Evolutionary conservation across 2,329 filamentous ascomycete genomes (phyloP), one percentile per base, ranked within the genome.

Genomic region (Sclerotinia borealis): DNA sequence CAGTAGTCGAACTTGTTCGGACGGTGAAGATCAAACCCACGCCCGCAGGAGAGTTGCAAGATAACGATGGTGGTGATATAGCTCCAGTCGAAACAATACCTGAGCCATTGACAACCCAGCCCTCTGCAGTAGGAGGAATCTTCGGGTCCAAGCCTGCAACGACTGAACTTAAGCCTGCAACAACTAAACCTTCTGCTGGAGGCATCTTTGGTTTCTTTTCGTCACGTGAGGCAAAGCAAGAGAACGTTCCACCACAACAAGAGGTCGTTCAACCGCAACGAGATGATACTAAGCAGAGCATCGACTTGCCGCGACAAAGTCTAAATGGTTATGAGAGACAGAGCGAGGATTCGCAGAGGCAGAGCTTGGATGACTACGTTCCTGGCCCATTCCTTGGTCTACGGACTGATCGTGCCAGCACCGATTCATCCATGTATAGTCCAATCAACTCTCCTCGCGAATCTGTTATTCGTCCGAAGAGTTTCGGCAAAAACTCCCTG

Each of bases 1-100:
- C 93, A 2, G 83, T 98, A 29, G 87, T 99, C 25, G 93, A 97
- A 71, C 82, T 98, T 17, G 81, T 97, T 60, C 89, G 91, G 55
- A 79, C 85, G 6, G 92, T 92, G 72, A 96, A 96, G 77, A 91
- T 98, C 68, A 85, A 89, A 37, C 81, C 86, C 10, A 95, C 91
- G 0, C 87, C 90, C 2, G 82, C 82, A 1, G 85, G 85, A 51
- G 91, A 96, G 72, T 78, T 95, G n/a, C 89, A 92, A 61, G 85
- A 90, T 27, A 89, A 92, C 13, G 88, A 92, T 58, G 88, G 92
- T 59, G 85, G 83, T 59, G 83, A 81, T 10, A 85, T 87, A 11
- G 86, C 85, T 7, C 86, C 88, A 0, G 81, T 88, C 47, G 87
- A 90, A 63, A 83, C 83, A 1, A 19, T 22, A 19, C 54, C 54